phyloP scores from a whole-genome alignment of 805 yeast species.

The Starmerella asiatica region DNA sequence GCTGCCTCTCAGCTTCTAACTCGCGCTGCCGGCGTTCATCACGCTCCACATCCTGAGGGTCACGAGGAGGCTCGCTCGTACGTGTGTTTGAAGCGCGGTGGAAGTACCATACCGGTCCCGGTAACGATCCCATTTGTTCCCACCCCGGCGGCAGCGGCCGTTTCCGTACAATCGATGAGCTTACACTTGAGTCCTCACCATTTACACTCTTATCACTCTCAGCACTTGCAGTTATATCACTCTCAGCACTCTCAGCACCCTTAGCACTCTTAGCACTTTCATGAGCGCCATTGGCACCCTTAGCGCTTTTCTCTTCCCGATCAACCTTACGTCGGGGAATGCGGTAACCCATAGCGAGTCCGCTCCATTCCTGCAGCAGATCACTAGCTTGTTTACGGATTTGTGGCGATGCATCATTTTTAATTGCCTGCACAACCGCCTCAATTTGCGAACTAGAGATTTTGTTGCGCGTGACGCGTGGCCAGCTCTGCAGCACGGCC shows the following conservation, averaged over 20 bases:
- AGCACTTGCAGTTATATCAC: not conserved
- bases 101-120: slow-evolving; percentile 40
- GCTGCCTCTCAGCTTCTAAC: slow-evolving; percentile 7
- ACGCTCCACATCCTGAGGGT: slow-evolving; percentile 20
- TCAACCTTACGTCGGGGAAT: slow-evolving; percentile 48
- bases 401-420: slow-evolving; percentile 21
- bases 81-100: slow-evolving; percentile 37
- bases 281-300: not conserved
- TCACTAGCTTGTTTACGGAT: slow-evolving; percentile 30
- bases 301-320: slow-evolving; percentile 12
- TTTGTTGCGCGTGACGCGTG: slow-evolving; percentile 61
- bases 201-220: not conserved
- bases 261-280: not conserved
- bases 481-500: slow-evolving; percentile 49
- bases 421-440: slow-evolving; percentile 38
- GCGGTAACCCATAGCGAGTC: slow-evolving; percentile 66
- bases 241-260: not conserved
- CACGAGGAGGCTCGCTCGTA: slow-evolving; percentile 48
- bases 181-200: not conserved
- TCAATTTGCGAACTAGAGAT: slow-evolving; percentile 65
- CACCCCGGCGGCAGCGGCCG: slow-evolving; percentile 45
- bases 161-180: not conserved
- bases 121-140: slow-evolving; percentile 43
- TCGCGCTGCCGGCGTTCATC: slow-evolving; percentile 18
- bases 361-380: slow-evolving; percentile 56